phyloP scores from a whole-genome alignment of 306 rosid species.

The Ormosia emarginata region DNA sequence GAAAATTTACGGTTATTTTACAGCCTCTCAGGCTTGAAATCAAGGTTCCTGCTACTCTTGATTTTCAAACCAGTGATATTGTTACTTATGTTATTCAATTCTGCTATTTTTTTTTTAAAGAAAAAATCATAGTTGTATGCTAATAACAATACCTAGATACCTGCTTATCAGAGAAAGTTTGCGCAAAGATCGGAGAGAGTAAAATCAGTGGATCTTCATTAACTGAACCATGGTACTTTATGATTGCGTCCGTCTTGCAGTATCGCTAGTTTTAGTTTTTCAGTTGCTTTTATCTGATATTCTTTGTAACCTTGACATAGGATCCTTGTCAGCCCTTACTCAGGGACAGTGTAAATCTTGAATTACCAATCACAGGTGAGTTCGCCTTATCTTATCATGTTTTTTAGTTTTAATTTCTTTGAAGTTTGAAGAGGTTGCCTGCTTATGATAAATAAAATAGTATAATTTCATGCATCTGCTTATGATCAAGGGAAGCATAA shows the following conservation, averaged over 20 bases:
- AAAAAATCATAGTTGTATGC: not conserved
- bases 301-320: slow-evolving; percentile 20
- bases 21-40: slow-evolving; percentile 43
- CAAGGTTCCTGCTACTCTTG: not conserved
- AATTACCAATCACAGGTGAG: too few species aligned
- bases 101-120: not conserved
- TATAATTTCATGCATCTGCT: too few species aligned
- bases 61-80: not conserved
- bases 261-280: not conserved
- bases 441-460: too few species aligned
- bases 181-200: slow-evolving; percentile 32
- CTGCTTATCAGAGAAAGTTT: slow-evolving; percentile 26
- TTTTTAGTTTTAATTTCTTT: too few species aligned
- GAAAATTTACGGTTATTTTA: not conserved
- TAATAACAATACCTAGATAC: not conserved
- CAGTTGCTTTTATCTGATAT: not conserved
- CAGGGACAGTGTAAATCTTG: too few species aligned
- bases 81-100: not conserved
- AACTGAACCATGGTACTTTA: slow-evolving; percentile 35
- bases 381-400: too few species aligned
- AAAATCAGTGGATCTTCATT: slow-evolving; percentile 42
- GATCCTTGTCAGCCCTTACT: not conserved
- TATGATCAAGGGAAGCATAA: too few species aligned
- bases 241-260: not conserved
- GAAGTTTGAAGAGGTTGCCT: too few species aligned